Evolutionary conservation across 1,139 yeast genomes (phyloP), one percentile per base, ranked within the genome.

Genomic region (Lizanozyma gosingica): DNA sequence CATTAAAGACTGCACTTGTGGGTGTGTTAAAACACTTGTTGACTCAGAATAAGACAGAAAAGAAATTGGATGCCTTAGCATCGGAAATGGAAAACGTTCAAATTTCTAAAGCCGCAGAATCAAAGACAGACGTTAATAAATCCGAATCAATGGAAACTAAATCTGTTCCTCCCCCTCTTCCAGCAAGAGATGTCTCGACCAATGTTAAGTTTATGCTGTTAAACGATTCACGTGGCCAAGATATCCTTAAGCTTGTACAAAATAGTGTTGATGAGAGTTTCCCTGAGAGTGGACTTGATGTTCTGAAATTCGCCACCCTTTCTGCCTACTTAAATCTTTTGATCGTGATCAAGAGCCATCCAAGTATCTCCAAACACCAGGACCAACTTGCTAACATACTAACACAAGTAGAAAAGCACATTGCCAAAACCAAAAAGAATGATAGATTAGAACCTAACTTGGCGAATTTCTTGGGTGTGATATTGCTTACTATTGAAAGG

Each of bases 21-120:
- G 77, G 81, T 2, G 75, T 85, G 18, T 68, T 86, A 50, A 87
- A 83, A 55, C 84, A 80, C 47, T 65, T 86, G 44, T 60, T 76
- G 48, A 56, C 68, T 22, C 62, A 67, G 45, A 50, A 49, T 11
- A 60, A 48, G 38, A 41, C 44, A 6, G 46, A 38, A 6, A 44
- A 6, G 6, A 6, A 6, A 22, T 6, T 22, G 29, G 29, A 22
- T 22, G 11, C 9, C 11, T 6, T 22, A 22, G 11, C 29, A 6
- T 22, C 29, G 11, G 9, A 22, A 11, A 6, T 22, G 11, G 29
- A 22, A 11, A 22, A 22, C 6, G 11, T 11, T 6, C 9, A 22
- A 11, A 22, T 22, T 11, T 22, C 29, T 11, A 22, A 22, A 22
- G 29, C 29, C 6, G 9, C 6, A 22, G 29, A 22, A 6, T 22